Evolutionary conservation across 768 basidiomycete genomes (phyloP).

Genomic region (Tricholoma hemisulphureum): DNA sequence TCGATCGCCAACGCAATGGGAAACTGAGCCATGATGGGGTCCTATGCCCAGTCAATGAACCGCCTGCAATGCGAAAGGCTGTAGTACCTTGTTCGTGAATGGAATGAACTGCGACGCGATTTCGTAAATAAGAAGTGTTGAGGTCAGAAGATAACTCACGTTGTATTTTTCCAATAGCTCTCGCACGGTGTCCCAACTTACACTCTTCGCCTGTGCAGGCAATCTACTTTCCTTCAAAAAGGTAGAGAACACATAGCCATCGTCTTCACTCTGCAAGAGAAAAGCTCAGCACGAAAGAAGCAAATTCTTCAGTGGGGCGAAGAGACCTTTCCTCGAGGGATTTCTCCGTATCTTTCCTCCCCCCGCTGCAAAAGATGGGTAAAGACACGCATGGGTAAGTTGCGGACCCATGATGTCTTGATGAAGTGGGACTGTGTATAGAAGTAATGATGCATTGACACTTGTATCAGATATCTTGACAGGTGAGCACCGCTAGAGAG

Average conservation of each 20-base stretch:
- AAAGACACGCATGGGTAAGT: slow-evolving; percentile 59
- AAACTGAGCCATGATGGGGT: slow-evolving; percentile 75
- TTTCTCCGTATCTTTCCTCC: slow-evolving; percentile 57
- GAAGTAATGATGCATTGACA: slow-evolving; percentile 78
- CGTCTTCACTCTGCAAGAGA: slow-evolving; percentile 59
- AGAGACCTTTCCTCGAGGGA: slow-evolving; percentile 58
- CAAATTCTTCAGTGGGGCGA: slow-evolving; percentile 3
- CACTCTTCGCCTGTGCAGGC: slow-evolving; percentile 54
- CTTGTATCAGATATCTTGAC: slow-evolving; percentile 76
- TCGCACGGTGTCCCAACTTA: slow-evolving; percentile 62
- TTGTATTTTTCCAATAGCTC: slow-evolving; percentile 70
- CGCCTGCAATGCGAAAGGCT: slow-evolving; percentile 8
- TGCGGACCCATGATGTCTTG: slow-evolving; percentile 73
- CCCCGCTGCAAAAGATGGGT: slow-evolving; percentile 62
- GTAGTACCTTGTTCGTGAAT: slow-evolving; percentile 63
- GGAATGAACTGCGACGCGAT: slow-evolving; percentile 63
- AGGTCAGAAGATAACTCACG: slow-evolving; percentile 37
- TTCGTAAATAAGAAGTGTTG: slow-evolving; percentile 13
- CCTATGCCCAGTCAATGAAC: slow-evolving; percentile 39
- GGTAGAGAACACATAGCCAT: slow-evolving; percentile 60
- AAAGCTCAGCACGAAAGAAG: slow-evolving; percentile 1
- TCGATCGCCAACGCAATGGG: slow-evolving; percentile 77
- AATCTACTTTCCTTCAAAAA: slow-evolving; percentile 72
- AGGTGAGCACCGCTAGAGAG: slow-evolving; percentile 73
- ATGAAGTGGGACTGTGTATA: slow-evolving; percentile 70